A percentile compares a stretch with the other conserved stretches of the same genome.
Conservation (phyloP, 305 asterid species). For the Vinca major region DNA sequence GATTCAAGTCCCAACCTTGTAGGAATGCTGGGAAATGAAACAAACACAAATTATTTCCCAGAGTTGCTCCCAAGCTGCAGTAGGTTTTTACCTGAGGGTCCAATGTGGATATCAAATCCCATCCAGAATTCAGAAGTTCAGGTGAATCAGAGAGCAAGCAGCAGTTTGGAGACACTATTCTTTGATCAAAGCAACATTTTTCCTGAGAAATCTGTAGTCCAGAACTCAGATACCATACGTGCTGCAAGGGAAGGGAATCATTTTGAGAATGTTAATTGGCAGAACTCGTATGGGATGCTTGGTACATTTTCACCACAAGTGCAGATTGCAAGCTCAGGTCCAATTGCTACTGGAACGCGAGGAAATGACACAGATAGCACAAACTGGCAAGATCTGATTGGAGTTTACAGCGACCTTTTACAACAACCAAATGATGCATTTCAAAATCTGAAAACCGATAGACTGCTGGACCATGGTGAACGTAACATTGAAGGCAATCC, state of each 20-base stretch:
- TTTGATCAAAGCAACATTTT: not conserved
- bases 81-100: conserved; percentile 20
- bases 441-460: conserved; percentile 14
- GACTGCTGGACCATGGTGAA: conserved; percentile 12
- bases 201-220: not conserved
- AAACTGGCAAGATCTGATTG: conserved; percentile 26
- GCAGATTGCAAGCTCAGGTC: conserved; percentile 26
- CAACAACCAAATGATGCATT: conserved; percentile 16
- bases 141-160: not conserved
- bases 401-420: conserved; percentile 34
- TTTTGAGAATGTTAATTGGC: conserved; percentile 27
- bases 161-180: not conserved
- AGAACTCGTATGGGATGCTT: not conserved
- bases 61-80: conserved; percentile 36
- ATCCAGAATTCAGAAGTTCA: not conserved
- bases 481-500: conserved; percentile 17
- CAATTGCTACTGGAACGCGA: conserved; percentile 17
- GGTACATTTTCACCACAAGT: conserved; percentile 28
- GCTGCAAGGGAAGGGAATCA: conserved; percentile 21
- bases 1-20: conserved; percentile 22
- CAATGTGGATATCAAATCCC: not conserved
- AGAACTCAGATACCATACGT: not conserved
- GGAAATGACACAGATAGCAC: conserved; percentile 5
- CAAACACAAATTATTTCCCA: not conserved
- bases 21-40: conserved; percentile 13